These are phyloP conservation scores for Coemansia sp. DNA, from an alignment of 192 early-diverging fungal genomes.

Conservation along the genomic window DNA sequence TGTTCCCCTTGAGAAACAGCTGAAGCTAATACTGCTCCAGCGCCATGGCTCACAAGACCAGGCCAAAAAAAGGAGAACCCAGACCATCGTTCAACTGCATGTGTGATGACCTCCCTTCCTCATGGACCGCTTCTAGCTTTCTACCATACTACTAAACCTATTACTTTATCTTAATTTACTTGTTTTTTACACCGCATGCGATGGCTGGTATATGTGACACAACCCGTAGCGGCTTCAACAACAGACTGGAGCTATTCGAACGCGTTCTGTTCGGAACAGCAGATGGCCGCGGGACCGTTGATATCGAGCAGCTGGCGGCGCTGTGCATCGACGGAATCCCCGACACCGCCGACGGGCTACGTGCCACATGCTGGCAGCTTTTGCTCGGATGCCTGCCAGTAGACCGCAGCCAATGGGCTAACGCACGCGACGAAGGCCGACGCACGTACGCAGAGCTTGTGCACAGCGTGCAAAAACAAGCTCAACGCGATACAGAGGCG, in stretches of 20 bases:
- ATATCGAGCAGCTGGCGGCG: slow-evolving; percentile 12
- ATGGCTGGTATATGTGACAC: no score
- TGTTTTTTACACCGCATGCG: no score
- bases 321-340: slow-evolving; percentile 27
- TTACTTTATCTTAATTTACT: no score
- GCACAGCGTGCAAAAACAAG: neutral
- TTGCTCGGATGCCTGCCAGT: slow-evolving; percentile 19
- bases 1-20: no score
- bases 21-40: no score
- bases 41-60: no score
- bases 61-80: no score
- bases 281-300: slow-evolving; percentile 11
- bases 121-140: no score
- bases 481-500: neutral
- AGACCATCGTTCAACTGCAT: no score
- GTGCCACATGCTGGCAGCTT: slow-evolving; percentile 26
- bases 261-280: slow-evolving; percentile 3
- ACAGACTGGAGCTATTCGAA: neutral
- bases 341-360: slow-evolving; percentile 13
- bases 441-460: slow-evolving; percentile 13
- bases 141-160: no score
- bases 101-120: no score
- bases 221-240: neutral
- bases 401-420: slow-evolving; percentile 15
- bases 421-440: neutral